Evolutionary conservation across 192 early-diverging fungal species (phyloP), one percentile per base, ranked within the genome.

Genomic region (Coemansia sp.): DNA sequence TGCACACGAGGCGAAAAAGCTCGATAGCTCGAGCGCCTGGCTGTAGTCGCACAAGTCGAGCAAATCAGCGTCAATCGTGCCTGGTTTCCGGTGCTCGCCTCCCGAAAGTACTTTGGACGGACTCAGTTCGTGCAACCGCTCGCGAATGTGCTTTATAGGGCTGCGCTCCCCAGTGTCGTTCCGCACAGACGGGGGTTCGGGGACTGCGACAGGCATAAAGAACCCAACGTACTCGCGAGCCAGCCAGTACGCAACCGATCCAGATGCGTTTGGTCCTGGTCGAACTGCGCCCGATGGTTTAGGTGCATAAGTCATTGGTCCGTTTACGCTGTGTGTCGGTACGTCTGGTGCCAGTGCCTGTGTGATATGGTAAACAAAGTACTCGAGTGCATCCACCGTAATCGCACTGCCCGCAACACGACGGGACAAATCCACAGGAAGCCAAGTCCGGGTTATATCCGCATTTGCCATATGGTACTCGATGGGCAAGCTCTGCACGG

Each of bases 201-300:
- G 77, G 13, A 66, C 64, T 2, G 61, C 65, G 14, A 71, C 78
- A 1, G 78, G 78, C 27, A 80, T 18, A 56, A 80, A 74, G 12
- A 71, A 71, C 8, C 54, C 52, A 23, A 66, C 68, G 53, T 74
- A 68, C 52, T 80, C 78, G 45, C 68, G 72, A n/a, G 58, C 62
- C 9, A 80, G 53, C 35, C 37, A 24, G 27, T 58, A 19, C 3
- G 74, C 68, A 1, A 54, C 62, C 0, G 61, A 69, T 14, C 63
- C 65, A 4, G 48, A 23, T 10, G 68, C 64, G 2, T n/a, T 29
- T 19, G 19, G 12, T 19, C 57, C 57, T 0, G 14, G 41, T 23
- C 24, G 43, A 4, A 16, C 22, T n/a, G 20, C 14, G 8, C 57
- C 41, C 11, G 22, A 1, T 6, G 41, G n/a, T 19, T 55, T 23